Evolutionary conservation across 257 asterid species (phyloP).

Genomic region (Ballota nigra): DNA sequence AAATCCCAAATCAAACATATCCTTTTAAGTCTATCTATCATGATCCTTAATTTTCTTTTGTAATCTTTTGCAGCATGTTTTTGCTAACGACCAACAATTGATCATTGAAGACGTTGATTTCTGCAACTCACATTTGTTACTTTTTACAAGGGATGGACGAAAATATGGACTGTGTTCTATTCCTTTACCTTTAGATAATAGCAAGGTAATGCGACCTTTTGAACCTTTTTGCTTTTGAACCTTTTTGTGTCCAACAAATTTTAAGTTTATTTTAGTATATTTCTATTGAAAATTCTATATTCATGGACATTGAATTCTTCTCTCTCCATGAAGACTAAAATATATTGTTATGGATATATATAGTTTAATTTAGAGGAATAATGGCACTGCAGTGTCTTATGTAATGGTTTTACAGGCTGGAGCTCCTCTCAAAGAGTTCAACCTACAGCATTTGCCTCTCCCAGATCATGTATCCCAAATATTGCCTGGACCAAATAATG

Average conservation of each 20-base stretch:
- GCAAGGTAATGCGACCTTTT: constrained; percentile 52
- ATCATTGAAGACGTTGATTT: constrained; percentile 84
- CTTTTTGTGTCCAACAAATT: constrained; percentile 12
- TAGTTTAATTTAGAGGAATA: not conserved
- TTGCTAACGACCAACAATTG: constrained; percentile 49
- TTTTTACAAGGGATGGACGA: constrained; percentile 47
- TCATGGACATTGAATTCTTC: not conserved
- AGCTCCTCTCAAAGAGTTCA: constrained; percentile 60
- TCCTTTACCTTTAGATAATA: constrained; percentile 59
- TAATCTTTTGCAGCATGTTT: constrained; percentile 58
- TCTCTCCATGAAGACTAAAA: not conserved
- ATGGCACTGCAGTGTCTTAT: too few relatives aligned
- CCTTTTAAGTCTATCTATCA: constrained; percentile 1
- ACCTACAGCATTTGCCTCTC: constrained; percentile 69
- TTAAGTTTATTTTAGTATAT: constrained; percentile 4
- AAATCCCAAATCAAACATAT: not conserved
- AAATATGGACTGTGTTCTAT: constrained; percentile 64
- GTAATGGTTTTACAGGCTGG: constrained; percentile 47
- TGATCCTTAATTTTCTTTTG: constrained; percentile 10
- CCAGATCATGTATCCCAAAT: constrained; percentile 87
- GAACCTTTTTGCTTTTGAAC: constrained; percentile 19
- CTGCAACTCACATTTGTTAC: constrained; percentile 65
- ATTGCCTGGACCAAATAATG: constrained; percentile 86
- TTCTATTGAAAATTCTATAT: constrained; percentile 1
- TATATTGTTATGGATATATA: not conserved